Percentiles rank a stretch among this genome's conserved stretches.
These are phyloP conservation scores for Dunaliella sp. DNA, from an alignment of 139 green algal genomes.

Conservation along the genomic window DNA sequence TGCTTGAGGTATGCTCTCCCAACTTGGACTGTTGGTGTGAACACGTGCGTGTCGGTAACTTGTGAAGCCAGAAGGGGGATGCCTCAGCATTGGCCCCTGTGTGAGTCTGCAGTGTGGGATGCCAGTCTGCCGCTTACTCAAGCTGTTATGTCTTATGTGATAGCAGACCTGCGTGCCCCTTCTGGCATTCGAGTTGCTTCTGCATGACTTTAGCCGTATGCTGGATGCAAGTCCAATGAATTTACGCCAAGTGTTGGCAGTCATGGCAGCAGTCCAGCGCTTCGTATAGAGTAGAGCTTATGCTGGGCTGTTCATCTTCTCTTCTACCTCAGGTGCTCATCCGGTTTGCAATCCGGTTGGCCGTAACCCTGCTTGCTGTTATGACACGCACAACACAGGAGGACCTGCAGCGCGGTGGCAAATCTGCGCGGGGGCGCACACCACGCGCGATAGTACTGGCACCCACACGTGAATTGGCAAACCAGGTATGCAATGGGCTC, in stretches of 20 bases:
- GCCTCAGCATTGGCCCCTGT: too few relatives aligned
- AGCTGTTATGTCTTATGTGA: too few relatives aligned
- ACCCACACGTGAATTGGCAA: constrained; percentile 97
- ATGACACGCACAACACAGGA: constrained; percentile 8
- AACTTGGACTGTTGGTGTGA: too few relatives aligned
- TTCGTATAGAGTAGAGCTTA: too few relatives aligned
- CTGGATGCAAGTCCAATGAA: background rate
- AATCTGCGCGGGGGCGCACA: constrained; percentile 32
- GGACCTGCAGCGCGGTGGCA: background rate
- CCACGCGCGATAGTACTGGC: constrained; percentile 88
- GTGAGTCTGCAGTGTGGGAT: too few relatives aligned
- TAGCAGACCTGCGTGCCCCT: too few relatives aligned
- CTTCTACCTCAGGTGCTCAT: background rate
- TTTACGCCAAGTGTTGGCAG: background rate
- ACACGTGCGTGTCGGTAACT: too few relatives aligned
- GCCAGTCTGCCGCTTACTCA: too few relatives aligned
- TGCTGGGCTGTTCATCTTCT: background rate
- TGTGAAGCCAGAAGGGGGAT: too few relatives aligned
- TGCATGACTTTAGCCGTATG: too few relatives aligned
- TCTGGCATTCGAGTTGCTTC: too few relatives aligned
- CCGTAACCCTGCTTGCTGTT: background rate
- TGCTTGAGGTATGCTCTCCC: constrained; percentile 78
- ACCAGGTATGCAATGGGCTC: constrained; percentile 78
- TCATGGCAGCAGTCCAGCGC: too few relatives aligned
- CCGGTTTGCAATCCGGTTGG: background rate